These are phyloP conservation scores for Trametes cinnabarina DNA, from an alignment of 768 basidiomycete species.

Conservation along the genomic window DNA sequence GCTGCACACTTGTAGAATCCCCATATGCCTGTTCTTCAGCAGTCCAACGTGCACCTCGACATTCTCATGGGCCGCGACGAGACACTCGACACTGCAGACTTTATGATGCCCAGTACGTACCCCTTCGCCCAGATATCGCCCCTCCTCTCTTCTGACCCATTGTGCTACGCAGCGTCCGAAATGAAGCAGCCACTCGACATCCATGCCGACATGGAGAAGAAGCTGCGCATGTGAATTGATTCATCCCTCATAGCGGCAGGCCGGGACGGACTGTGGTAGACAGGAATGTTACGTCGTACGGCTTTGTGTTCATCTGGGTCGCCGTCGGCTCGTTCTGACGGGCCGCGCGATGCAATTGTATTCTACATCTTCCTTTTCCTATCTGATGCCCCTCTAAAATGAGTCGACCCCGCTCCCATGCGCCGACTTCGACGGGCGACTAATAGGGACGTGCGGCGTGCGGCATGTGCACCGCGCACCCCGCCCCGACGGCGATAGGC, in stretches of 20 bases:
- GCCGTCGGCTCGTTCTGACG: background rate
- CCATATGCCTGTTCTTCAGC: constrained; percentile 61
- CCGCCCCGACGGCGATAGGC: background rate
- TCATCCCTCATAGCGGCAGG: background rate
- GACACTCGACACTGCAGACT: constrained; percentile 69
- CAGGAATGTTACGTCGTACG: background rate
- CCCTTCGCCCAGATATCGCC: background rate
- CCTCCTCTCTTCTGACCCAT: background rate
- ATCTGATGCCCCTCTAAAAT: background rate
- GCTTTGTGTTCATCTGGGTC: background rate
- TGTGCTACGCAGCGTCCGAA: constrained; percentile 28
- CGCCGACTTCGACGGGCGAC: background rate
- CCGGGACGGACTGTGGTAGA: background rate
- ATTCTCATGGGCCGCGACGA: constrained; percentile 94
- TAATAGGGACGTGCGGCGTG: background rate
- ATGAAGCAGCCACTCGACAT: constrained; percentile 37
- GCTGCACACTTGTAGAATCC: constrained; percentile 50
- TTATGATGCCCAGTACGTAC: constrained; percentile 65
- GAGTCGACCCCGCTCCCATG: background rate
- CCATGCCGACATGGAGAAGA: constrained; percentile 50
- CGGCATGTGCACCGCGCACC: background rate
- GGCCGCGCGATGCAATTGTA: background rate
- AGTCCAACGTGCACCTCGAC: constrained; percentile 84
- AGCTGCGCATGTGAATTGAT: constrained; percentile 35
- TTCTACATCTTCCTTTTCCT: background rate